These are phyloP conservation scores for Didymella arachidicola DNA, from an alignment of 2,329 filamentous ascomycete species.

Conservation along the genomic window DNA sequence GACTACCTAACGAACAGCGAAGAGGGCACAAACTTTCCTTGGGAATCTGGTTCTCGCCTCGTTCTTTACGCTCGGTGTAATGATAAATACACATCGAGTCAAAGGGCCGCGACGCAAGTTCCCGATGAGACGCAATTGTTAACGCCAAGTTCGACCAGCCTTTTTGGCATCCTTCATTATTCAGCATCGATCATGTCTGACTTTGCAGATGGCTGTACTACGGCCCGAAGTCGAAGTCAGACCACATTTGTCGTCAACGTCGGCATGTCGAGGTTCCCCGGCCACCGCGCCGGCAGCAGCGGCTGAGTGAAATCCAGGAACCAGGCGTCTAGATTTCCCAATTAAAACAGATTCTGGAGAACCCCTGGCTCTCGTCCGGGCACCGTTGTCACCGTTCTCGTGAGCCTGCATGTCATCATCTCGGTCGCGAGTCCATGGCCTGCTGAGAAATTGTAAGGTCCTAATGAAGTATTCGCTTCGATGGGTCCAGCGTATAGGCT, in stretches of 20 bases:
- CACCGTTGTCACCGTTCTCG: slow-evolving; percentile 1
- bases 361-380: slow-evolving; percentile 4
- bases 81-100: slow-evolving; percentile 1
- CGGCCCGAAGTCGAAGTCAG: slow-evolving; percentile 15
- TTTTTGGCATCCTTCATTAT: slow-evolving; percentile 9
- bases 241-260: slow-evolving; percentile 5
- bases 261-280: slow-evolving; percentile 12
- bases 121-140: slow-evolving; percentile 4
- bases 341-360: slow-evolving; percentile 8
- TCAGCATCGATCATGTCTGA: slow-evolving; percentile 8
- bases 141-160: slow-evolving; percentile 5
- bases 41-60: slow-evolving; percentile 1
- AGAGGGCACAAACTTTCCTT: neutral
- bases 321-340: slow-evolving; percentile 20
- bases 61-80: neutral
- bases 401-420: slow-evolving; percentile 6
- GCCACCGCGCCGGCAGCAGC: slow-evolving; percentile 4
- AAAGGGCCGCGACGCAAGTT: neutral
- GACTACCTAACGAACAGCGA: slow-evolving; percentile 1
- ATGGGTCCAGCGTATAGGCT: slow-evolving; percentile 23
- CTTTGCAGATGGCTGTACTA: slow-evolving; percentile 2
- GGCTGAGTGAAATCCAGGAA: slow-evolving; percentile 14
- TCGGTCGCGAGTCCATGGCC: slow-evolving; percentile 4
- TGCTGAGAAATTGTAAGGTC: slow-evolving; percentile 22
- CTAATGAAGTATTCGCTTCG: slow-evolving; percentile 18